These are phyloP conservation scores for Dillenia turbinata DNA, from an alignment of 164 flowering plant species.

Conservation along the genomic window DNA sequence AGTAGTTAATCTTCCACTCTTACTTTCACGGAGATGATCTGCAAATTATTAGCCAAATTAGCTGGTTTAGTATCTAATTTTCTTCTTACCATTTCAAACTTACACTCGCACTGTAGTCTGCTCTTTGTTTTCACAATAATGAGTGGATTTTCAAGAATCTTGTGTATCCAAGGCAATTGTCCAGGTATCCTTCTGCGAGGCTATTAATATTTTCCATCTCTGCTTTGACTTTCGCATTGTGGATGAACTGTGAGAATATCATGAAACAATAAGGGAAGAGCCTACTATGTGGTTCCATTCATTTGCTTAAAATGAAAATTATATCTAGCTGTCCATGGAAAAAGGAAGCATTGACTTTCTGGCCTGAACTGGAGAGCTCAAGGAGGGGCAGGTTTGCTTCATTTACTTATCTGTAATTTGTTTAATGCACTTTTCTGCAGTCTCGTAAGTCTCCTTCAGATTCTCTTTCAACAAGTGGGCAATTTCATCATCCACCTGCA, in stretches of 20 bases:
- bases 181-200: conserved; percentile 28
- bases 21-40: no score
- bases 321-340: conserved; percentile 13
- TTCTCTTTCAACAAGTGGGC: neutral
- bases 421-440: conserved; percentile 23
- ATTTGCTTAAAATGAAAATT: neutral
- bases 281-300: no score
- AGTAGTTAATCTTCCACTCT: neutral
- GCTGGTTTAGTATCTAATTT: conserved; percentile 1
- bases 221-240: conserved; percentile 11
- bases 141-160: conserved; percentile 13
- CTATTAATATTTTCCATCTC: conserved; percentile 13
- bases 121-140: no score
- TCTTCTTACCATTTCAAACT: conserved; percentile 14
- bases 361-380: conserved; percentile 17
- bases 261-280: neutral
- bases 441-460: conserved; percentile 13
- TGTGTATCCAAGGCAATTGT: conserved; percentile 18
- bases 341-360: conserved; percentile 11
- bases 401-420: conserved; percentile 29
- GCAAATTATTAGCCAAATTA: no score
- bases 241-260: neutral
- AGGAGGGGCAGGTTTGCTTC: conserved; percentile 30
- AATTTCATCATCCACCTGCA: conserved; percentile 8
- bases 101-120: no score